phyloP scores from a whole-genome alignment of 2,329 filamentous ascomycete species.

The Trichoderma koningiopsis region DNA sequence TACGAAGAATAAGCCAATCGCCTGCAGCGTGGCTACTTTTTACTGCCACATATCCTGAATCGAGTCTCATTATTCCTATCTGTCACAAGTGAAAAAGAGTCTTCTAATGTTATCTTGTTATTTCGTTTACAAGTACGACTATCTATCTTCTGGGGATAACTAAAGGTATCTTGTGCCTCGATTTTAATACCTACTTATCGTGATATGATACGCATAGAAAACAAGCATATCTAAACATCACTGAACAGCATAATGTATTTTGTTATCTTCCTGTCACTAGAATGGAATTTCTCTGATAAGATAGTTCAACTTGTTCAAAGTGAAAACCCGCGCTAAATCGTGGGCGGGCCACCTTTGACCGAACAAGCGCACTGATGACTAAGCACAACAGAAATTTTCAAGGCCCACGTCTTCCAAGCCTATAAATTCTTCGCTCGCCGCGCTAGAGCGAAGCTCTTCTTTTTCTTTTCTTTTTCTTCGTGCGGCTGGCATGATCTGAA shows the following conservation, averaged over 20 bases:
- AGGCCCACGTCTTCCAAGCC: conserved; percentile 21
- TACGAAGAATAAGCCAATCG: neutral
- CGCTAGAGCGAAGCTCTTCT: conserved; percentile 33
- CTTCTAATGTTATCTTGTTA: no score
- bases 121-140: no score
- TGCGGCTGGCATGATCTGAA: conserved; percentile 76
- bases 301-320: neutral
- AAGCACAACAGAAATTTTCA: conserved; percentile 26
- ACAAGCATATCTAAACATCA: no score
- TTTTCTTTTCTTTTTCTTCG: conserved; percentile 63
- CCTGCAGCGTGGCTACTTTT: neutral
- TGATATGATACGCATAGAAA: no score
- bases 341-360: neutral
- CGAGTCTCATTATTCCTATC: neutral
- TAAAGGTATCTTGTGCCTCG: no score
- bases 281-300: no score
- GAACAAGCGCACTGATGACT: conserved; percentile 28
- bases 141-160: no score
- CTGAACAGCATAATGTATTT: no score
- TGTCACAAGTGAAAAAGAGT: no score
- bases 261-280: no score
- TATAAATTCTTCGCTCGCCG: conserved; percentile 36
- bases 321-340: neutral
- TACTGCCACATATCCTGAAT: neutral
- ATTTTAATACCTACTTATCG: neutral